phyloP scores from a whole-genome alignment of 192 early-diverging fungal genomes.

The Lunasporangiospora selenospora region DNA sequence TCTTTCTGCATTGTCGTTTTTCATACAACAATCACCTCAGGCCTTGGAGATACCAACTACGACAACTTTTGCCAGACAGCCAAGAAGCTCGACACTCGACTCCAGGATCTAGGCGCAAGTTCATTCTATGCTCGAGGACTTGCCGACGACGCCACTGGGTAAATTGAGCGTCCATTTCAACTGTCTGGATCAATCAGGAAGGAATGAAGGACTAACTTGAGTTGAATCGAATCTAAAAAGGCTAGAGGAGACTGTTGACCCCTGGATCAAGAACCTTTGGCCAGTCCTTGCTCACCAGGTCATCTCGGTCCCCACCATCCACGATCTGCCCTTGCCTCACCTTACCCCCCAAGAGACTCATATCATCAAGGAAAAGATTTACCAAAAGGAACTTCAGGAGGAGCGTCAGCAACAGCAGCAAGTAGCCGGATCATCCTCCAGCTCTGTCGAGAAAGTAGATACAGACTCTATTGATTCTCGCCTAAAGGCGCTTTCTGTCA shows the following conservation, averaged over 20 bases:
- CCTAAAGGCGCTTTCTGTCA: no score
- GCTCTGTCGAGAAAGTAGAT: no score
- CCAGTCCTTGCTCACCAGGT: slow-evolving; percentile 59
- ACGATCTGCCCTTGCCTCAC: slow-evolving; percentile 26
- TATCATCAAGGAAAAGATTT: slow-evolving; percentile 21
- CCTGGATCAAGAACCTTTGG: slow-evolving; percentile 92
- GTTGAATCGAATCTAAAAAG: slow-evolving; percentile 27
- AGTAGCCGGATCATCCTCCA: no score
- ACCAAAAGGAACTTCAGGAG: slow-evolving; percentile 9
- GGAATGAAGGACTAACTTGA: neutral
- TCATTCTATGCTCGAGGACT: slow-evolving; percentile 79
- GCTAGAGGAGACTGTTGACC: slow-evolving; percentile 87
- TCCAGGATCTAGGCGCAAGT: slow-evolving; percentile 75
- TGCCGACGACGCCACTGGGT: slow-evolving; percentile 94
- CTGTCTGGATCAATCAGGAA: neutral
- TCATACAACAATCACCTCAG: slow-evolving; percentile 36
- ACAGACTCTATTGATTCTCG: no score
- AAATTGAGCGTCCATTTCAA: slow-evolving; percentile 9
- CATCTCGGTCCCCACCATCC: slow-evolving; percentile 13
- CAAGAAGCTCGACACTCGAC: slow-evolving; percentile 78
- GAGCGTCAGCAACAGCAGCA: neutral
- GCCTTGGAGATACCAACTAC: slow-evolving; percentile 96
- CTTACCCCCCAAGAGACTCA: slow-evolving; percentile 21
- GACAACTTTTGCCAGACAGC: slow-evolving; percentile 91
- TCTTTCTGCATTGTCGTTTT: neutral